These are phyloP conservation scores for Myochromella boudieri DNA, from an alignment of 768 basidiomycete species.

Conservation along the genomic window DNA sequence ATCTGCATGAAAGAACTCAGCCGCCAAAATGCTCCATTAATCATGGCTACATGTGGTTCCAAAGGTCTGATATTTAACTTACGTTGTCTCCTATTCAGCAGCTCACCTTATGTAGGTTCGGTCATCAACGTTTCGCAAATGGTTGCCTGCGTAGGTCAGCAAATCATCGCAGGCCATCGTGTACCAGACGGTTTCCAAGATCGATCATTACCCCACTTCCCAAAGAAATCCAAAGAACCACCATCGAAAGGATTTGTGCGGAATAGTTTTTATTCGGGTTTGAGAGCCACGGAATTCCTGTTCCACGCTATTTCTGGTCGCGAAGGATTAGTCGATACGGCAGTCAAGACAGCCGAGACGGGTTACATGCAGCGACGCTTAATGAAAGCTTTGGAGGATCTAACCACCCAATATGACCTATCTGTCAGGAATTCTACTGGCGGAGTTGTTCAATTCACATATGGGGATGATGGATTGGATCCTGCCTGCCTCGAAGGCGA, in stretches of 20 bases:
- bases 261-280: slow-evolving; percentile 93
- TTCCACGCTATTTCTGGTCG: slow-evolving; percentile 99
- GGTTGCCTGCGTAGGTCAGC: slow-evolving; percentile 99
- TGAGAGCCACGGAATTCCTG: slow-evolving; percentile 92
- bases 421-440: slow-evolving; percentile 94
- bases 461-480: slow-evolving; percentile 96
- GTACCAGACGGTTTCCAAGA: slow-evolving; percentile 99
- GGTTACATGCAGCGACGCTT: slow-evolving; percentile 99
- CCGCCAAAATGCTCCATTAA: slow-evolving; percentile 92
- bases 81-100: neutral
- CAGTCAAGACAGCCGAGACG: slow-evolving; percentile 99
- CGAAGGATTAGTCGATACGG: slow-evolving; percentile 98
- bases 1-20: slow-evolving; percentile 99
- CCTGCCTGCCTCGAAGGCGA: slow-evolving; percentile 96
- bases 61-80: slow-evolving; percentile 60
- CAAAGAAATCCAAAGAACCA: slow-evolving; percentile 93
- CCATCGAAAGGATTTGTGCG: slow-evolving; percentile 98
- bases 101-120: slow-evolving; percentile 55
- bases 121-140: slow-evolving; percentile 99
- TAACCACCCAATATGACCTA: slow-evolving; percentile 94
- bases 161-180: slow-evolving; percentile 97
- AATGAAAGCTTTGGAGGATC: slow-evolving; percentile 98
- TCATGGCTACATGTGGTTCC: slow-evolving; percentile 99
- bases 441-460: slow-evolving; percentile 94
- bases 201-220: slow-evolving; percentile 97